A percentile compares a stretch with the other conserved stretches of the same genome.
phyloP scores from a whole-genome alignment of 1,139 yeast species.

The Tardiomyces digboiensis region DNA sequence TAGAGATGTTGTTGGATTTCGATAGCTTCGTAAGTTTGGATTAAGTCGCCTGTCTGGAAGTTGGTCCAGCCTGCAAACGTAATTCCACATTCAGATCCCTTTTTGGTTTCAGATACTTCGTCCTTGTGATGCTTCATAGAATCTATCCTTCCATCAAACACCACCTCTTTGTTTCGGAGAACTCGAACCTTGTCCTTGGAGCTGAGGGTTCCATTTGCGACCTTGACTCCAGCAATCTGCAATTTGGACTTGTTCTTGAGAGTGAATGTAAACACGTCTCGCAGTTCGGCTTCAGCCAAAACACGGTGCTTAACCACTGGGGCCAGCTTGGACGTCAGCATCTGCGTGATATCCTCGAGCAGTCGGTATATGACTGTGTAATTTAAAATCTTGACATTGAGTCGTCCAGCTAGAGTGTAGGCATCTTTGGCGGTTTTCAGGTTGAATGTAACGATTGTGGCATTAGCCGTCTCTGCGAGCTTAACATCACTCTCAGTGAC shows the following conservation, averaged over 20 bases:
- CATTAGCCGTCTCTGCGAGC: slow-evolving; percentile 68
- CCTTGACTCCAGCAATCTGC: slow-evolving; percentile 83
- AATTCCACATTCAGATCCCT: slow-evolving; percentile 89
- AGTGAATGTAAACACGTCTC: slow-evolving; percentile 64
- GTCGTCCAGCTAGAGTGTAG: slow-evolving; percentile 46
- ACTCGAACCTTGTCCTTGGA: slow-evolving; percentile 56
- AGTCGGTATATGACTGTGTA: slow-evolving; percentile 82
- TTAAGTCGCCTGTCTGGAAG: slow-evolving; percentile 65
- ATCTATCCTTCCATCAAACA: slow-evolving; percentile 61
- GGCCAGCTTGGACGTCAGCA: slow-evolving; percentile 48
- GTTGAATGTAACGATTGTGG: slow-evolving; percentile 73
- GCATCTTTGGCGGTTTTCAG: slow-evolving; percentile 60
- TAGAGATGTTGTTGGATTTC: slow-evolving; percentile 60
- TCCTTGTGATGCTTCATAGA: slow-evolving; percentile 80
- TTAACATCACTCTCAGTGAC: slow-evolving; percentile 80
- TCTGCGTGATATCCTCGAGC: slow-evolving; percentile 72
- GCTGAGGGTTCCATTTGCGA: slow-evolving; percentile 58
- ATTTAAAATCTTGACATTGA: slow-evolving; percentile 50
- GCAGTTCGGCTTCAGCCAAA: slow-evolving; percentile 58
- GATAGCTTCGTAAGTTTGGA: slow-evolving; percentile 67
- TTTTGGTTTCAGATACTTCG: slow-evolving; percentile 65
- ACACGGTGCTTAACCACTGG: slow-evolving; percentile 65
- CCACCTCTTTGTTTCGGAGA: slow-evolving; percentile 38
- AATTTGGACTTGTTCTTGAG: slow-evolving; percentile 39
- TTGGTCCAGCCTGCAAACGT: slow-evolving; percentile 61